A percentile compares a stretch with the other conserved stretches of the same genome.
These are phyloP conservation scores for Ascochyta viciae-villosae DNA, from an alignment of 2,329 filamentous ascomycete genomes.

Conservation along the genomic window DNA sequence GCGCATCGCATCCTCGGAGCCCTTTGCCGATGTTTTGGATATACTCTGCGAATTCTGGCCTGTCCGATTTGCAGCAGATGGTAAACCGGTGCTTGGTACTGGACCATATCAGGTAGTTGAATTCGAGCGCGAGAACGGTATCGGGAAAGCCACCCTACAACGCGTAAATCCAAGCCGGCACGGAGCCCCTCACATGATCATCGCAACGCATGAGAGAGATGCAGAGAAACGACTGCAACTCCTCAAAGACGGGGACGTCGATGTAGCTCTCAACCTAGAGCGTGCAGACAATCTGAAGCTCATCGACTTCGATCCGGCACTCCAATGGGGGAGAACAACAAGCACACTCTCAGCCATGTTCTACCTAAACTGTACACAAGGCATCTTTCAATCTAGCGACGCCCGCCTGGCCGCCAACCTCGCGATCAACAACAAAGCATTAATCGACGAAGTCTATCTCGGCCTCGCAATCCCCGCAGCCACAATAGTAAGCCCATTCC, in stretches of 20 bases:
- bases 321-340: background rate
- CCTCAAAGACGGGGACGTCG: background rate
- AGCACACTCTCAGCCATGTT: constrained; percentile 3
- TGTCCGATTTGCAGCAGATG: background rate
- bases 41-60: constrained; percentile 1
- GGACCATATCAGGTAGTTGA: background rate
- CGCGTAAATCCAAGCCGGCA: background rate
- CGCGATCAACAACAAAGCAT: background rate
- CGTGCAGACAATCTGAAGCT: background rate
- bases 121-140: background rate
- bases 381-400: background rate
- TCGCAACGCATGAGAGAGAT: background rate
- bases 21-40: background rate
- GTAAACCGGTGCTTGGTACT: background rate
- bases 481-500: background rate
- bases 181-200: background rate
- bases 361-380: background rate
- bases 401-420: background rate
- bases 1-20: background rate
- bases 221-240: background rate
- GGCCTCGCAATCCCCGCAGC: background rate
- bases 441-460: background rate
- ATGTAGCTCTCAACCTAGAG: background rate
- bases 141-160: background rate
- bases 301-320: background rate